Base-by-base conservation (phyloP, 345 rosid species). In the Rhizophora apiculata region DNA sequence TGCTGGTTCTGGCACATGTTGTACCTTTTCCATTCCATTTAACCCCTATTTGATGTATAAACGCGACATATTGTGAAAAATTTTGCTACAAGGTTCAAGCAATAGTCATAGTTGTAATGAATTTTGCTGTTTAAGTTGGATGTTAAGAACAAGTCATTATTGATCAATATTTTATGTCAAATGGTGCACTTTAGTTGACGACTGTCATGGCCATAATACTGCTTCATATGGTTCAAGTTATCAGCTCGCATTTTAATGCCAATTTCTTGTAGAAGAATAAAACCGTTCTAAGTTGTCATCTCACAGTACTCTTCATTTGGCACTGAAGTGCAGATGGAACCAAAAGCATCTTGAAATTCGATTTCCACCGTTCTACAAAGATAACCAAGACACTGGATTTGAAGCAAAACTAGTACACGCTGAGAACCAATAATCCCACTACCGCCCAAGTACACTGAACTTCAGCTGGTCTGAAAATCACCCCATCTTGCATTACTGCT, bases 31-130 rank as follows among this genome's bases (percentile, higher is more conserved):
- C 59, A 48, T 70, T 82, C 76, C 22, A 46, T 73, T 56, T 64
- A 24, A 18, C 58, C 57, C n/a, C 56, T 67, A 58, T 73, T 78
- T 72, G 29, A 65, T 87, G 85, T 85, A 82, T 76, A 82, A 87
- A 78, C 83, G 26, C 73, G 49, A 60, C 72, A 57, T 67, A 64
- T 66, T 72, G 73, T 85, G 82, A 72, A 82, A 73, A 79, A 21
- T 87, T 87, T 87, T 87, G 89, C 76, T 58, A 51, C 63, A 37
- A 29, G 61, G 62, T 57, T 76, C 68, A 72, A 54, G 58, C 34
- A 31, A 30, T 81, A 52, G 62, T 66, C 68, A 43, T 32, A 10
- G 8, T 52, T n/a, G 31, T 56, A 22, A 29, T 31, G 62, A 67
- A 48, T 75, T 63, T 72, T 63, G 62, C 72, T 6, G 62, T 62